A percentile compares a stretch with the other conserved stretches of the same genome.
phyloP scores from a whole-genome alignment of 192 early-diverging fungal genomes.

The Backusella macrospora region DNA sequence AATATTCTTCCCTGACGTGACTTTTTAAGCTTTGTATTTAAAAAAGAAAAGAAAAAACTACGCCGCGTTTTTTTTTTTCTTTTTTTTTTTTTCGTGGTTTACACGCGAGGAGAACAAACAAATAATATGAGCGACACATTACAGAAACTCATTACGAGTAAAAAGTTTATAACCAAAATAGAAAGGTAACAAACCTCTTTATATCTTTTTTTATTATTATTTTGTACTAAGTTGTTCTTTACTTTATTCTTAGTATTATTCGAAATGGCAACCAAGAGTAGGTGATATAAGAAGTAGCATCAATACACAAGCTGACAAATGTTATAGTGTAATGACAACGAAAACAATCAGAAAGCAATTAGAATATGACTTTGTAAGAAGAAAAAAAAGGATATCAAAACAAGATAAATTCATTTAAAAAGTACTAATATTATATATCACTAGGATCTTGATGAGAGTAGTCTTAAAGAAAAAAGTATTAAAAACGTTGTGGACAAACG shows the following conservation, averaged over 20 bases:
- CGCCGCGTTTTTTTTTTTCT: no score
- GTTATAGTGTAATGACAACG: background rate
- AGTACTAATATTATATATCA: background rate
- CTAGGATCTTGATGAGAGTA: constrained; percentile 8
- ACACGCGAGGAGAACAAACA: background rate
- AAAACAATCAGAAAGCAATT: constrained; percentile 2
- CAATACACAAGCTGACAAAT: background rate
- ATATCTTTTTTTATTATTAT: background rate
- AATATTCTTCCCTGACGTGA: no score
- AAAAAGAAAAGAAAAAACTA: no score
- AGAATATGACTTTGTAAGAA: constrained; percentile 19
- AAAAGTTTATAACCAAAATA: background rate
- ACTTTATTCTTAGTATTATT: constrained; percentile 21
- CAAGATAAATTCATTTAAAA: background rate
- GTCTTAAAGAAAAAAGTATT: background rate
- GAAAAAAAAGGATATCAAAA: no score
- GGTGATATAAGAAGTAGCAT: background rate
- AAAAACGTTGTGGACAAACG: background rate
- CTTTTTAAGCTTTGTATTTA: no score
- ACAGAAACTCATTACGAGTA: background rate
- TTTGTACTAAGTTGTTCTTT: background rate
- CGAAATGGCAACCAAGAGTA: constrained; percentile 15
- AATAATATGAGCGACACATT: background rate
- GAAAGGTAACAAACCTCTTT: background rate
- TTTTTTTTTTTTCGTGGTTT: no score